A percentile compares a stretch with the other conserved stretches of the same genome.
Evolutionary conservation across 2,329 filamentous ascomycete genomes (phyloP).

Genomic region (Sporothrix sp.): DNA sequence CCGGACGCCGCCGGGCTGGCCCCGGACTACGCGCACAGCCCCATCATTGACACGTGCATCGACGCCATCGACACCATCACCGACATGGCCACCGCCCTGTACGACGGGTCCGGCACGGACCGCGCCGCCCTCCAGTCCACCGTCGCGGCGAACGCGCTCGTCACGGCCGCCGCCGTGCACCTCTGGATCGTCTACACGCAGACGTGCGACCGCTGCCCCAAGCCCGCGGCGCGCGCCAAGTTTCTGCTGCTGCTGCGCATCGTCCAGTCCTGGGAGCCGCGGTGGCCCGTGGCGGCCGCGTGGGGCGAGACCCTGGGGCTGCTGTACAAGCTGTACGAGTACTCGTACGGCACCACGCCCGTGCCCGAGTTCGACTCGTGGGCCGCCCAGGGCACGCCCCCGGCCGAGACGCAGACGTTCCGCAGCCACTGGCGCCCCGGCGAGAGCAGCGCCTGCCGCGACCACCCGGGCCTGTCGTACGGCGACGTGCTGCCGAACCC

Average conservation of each 20-base stretch:
- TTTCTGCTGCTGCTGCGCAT: not conserved
- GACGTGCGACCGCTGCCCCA: constrained; percentile 9
- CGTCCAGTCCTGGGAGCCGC: constrained; percentile 6
- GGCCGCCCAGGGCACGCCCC: too few species aligned
- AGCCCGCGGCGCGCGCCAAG: constrained; percentile 1
- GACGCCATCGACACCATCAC: not conserved
- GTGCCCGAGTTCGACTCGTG: not conserved
- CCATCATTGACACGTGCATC: not conserved
- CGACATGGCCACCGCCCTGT: not conserved
- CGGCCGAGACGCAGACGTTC: not conserved
- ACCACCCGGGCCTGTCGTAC: not conserved
- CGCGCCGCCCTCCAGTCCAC: not conserved
- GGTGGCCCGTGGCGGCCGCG: constrained; percentile 6
- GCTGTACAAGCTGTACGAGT: constrained; percentile 11
- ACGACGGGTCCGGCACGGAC: not conserved
- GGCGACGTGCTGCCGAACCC: not conserved
- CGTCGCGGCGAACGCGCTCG: not conserved
- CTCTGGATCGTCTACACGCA: constrained; percentile 9
- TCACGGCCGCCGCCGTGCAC: constrained; percentile 1
- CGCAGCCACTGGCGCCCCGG: not conserved
- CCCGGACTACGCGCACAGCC: not conserved
- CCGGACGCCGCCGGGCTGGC: not conserved
- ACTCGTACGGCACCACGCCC: constrained; percentile 4
- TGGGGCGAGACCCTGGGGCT: constrained; percentile 7
- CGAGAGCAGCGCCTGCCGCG: constrained; percentile 1